Conservation (phyloP, 164 flowering plant genomes). For the Magnolia officinalis region DNA sequence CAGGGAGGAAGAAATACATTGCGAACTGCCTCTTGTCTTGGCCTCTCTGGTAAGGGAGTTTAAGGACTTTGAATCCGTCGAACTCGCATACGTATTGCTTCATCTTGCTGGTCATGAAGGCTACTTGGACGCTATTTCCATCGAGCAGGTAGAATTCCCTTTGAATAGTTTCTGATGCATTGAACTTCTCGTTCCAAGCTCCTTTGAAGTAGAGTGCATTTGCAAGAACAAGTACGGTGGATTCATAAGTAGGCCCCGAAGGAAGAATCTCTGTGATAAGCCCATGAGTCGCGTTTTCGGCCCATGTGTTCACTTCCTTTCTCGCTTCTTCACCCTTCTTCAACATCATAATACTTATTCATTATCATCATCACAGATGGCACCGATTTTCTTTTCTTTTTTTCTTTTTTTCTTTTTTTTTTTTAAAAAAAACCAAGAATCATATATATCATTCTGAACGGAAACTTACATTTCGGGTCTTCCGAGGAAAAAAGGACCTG, state of each 20-base stretch:
- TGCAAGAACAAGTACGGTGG: not conserved
- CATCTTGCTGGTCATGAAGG: conserved; percentile 25
- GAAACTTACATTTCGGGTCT: too few relatives aligned
- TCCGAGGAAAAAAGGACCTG: too few relatives aligned
- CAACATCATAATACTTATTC: not conserved
- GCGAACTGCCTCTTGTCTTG: not conserved
- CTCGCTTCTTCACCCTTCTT: conserved; percentile 2
- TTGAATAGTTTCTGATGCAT: conserved; percentile 3
- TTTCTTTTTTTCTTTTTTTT: too few relatives aligned
- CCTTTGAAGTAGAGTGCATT: conserved; percentile 14
- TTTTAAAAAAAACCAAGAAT: too few relatives aligned
- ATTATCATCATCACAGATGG: not conserved
- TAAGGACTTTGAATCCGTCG: conserved; percentile 15
- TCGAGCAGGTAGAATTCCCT: conserved; percentile 24
- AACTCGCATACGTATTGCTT: not conserved
- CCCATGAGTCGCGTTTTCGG: conserved; percentile 14
- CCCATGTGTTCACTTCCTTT: conserved; percentile 21
- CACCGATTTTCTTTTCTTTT: not conserved
- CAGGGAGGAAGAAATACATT: conserved; percentile 1
- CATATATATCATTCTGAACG: too few relatives aligned
- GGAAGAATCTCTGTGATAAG: conserved; percentile 14
- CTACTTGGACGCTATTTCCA: conserved; percentile 13
- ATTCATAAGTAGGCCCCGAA: not conserved
- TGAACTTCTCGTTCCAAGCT: conserved; percentile 9
- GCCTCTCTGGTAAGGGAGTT: conserved; percentile 17